Percentiles rank a stretch among this genome's conserved stretches.
These are phyloP conservation scores for Eucalyptus shirleyi DNA, from an alignment of 345 rosid species.

Conservation along the genomic window DNA sequence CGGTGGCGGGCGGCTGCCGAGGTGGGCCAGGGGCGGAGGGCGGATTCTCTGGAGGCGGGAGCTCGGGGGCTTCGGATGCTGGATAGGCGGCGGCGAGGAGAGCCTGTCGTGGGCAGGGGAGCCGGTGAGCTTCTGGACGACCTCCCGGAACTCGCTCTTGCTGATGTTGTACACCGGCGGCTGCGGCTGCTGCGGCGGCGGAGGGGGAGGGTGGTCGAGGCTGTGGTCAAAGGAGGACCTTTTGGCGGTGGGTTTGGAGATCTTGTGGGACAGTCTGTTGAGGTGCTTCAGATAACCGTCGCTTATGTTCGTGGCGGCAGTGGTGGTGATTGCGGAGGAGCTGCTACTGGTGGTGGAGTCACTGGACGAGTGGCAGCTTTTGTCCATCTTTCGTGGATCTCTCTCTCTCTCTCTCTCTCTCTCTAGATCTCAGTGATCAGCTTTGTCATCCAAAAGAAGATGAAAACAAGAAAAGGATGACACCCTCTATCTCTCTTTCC, in stretches of 20 bases:
- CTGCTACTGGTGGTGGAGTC: constrained; percentile 18
- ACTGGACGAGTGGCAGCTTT: constrained; percentile 38
- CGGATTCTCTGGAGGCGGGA: constrained; percentile 90
- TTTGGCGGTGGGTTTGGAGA: constrained; percentile 42
- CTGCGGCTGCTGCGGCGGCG: constrained; percentile 3
- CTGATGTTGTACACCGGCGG: constrained; percentile 90
- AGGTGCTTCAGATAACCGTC: constrained; percentile 48
- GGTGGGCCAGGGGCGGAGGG: constrained; percentile 75
- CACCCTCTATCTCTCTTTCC: not conserved
- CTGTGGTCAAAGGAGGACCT: constrained; percentile 27
- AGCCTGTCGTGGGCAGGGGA: constrained; percentile 86
- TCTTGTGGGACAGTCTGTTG: constrained; percentile 77
- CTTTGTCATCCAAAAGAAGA: not conserved
- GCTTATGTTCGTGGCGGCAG: not conserved
- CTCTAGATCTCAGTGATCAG: not conserved
- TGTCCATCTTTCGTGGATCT: constrained; percentile 30
- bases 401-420: not conserved
- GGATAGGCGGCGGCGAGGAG: constrained; percentile 17
- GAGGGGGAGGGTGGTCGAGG: not conserved
- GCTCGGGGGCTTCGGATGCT: constrained; percentile 59
- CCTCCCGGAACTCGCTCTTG: constrained; percentile 80
- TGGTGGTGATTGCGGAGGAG: not conserved
- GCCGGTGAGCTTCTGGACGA: constrained; percentile 93
- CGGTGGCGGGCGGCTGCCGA: constrained; percentile 37
- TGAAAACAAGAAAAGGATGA: not conserved